Evolutionary conservation across 2,329 filamentous ascomycete species (phyloP).

Genomic region (Aureobasidium sp.): DNA sequence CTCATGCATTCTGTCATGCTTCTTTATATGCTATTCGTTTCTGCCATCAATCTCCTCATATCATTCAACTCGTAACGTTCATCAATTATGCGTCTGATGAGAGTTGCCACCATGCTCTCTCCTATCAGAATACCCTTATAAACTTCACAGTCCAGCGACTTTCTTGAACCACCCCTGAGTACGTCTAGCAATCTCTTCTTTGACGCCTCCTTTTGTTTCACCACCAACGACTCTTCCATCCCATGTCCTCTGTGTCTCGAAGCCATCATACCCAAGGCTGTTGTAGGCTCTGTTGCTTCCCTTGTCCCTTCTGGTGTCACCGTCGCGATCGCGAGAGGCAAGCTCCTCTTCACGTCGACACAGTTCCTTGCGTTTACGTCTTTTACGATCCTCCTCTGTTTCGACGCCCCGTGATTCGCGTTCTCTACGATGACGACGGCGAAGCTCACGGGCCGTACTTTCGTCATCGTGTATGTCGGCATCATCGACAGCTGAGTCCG

Average conservation of each 20-base stretch:
- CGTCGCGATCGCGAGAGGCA: conserved; percentile 28
- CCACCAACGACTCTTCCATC: conserved; percentile 35
- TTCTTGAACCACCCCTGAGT: conserved; percentile 42
- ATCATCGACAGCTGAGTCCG: conserved; percentile 21
- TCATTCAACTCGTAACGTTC: neutral
- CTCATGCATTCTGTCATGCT: neutral
- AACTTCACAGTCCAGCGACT: conserved; percentile 29
- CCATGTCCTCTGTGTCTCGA: conserved; percentile 31
- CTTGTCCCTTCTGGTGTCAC: conserved; percentile 16
- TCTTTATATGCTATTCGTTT: neutral
- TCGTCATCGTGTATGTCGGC: conserved; percentile 21
- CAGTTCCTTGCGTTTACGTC: conserved; percentile 19
- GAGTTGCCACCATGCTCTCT: too few species aligned
- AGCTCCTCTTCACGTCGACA: conserved; percentile 22
- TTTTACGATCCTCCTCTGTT: conserved; percentile 21
- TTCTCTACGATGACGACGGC: conserved; percentile 22
- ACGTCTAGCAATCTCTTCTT: conserved; percentile 18
- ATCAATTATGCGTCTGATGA: neutral
- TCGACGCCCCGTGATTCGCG: conserved; percentile 20
- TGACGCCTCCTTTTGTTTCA: conserved; percentile 19
- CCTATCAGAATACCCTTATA: neutral
- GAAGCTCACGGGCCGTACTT: conserved; percentile 27
- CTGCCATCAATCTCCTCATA: neutral
- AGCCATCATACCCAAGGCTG: conserved; percentile 28
- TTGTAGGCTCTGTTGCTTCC: conserved; percentile 19